phyloP scores from a whole-genome alignment of 1,284 basidiomycete genomes.

The Grifola frondosa region DNA sequence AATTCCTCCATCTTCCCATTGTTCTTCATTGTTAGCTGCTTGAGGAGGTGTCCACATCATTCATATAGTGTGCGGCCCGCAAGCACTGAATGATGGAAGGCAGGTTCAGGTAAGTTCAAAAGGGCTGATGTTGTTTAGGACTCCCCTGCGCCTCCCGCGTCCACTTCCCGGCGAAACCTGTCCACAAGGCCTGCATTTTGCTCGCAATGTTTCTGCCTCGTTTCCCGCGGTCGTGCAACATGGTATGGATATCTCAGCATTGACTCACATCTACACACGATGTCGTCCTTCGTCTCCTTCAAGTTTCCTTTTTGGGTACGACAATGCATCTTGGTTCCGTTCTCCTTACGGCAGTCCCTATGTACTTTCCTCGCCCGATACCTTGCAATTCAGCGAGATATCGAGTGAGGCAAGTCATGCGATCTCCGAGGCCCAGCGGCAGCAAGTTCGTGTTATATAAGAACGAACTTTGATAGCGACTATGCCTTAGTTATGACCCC shows the following conservation, averaged over 20 bases:
- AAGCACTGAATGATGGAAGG: too few relatives aligned
- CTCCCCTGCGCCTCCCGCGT: slow-evolving; percentile 4
- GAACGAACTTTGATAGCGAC: slow-evolving; percentile 29
- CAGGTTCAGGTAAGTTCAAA: too few relatives aligned
- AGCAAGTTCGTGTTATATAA: slow-evolving; percentile 32
- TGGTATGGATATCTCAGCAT: slow-evolving; percentile 15
- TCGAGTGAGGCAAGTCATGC: slow-evolving; percentile 25
- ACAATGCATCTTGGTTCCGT: slow-evolving; percentile 22
- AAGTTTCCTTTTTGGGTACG: slow-evolving; percentile 32
- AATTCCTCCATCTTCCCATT: too few relatives aligned
- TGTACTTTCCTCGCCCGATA: slow-evolving; percentile 31
- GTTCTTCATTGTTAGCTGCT: too few relatives aligned
- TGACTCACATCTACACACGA: slow-evolving; percentile 18
- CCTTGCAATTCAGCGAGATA: slow-evolving; percentile 20
- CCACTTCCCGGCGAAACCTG: too few relatives aligned
- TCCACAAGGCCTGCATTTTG: slow-evolving; percentile 14
- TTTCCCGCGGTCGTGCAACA: slow-evolving; percentile 19
- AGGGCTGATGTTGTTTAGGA: too few relatives aligned
- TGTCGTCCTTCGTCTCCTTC: slow-evolving; percentile 24
- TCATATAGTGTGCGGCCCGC: too few relatives aligned
- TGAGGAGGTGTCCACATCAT: too few relatives aligned
- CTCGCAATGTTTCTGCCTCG: slow-evolving; percentile 19
- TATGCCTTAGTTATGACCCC: slow-evolving; percentile 30
- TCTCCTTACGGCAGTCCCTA: slow-evolving; percentile 32
- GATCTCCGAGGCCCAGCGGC: slow-evolving; percentile 30